Conservation (phyloP, 768 basidiomycete genomes). For the Calocybe indica region DNA sequence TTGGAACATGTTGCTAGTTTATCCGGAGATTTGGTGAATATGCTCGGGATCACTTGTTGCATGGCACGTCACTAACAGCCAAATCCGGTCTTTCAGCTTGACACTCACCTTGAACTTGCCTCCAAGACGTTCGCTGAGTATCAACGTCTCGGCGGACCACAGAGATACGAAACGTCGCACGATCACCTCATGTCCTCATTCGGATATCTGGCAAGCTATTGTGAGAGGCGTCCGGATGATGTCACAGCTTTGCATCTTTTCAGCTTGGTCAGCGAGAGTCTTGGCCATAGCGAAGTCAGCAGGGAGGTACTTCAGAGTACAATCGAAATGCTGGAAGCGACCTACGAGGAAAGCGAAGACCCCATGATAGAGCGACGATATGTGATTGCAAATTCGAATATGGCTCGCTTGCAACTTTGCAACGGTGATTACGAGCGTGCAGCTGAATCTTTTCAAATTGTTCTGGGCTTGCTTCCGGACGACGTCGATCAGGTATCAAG, state of each 20-base stretch:
- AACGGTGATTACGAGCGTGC: constrained; percentile 52
- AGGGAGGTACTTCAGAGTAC: constrained; percentile 51
- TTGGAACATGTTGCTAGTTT: constrained; percentile 70
- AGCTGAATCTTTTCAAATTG: constrained; percentile 65
- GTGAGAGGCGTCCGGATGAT: constrained; percentile 59
- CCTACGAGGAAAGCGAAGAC: constrained; percentile 87
- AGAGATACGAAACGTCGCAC: constrained; percentile 14
- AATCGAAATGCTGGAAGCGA: constrained; percentile 71
- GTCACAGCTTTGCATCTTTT: constrained; percentile 77
- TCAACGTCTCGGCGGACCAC: constrained; percentile 10
- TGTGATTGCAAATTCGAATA: constrained; percentile 73
- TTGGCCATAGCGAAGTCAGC: constrained; percentile 66
- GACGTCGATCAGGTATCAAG: constrained; percentile 28
- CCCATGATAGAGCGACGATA: constrained; percentile 71
- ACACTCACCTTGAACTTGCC: constrained; percentile 77
- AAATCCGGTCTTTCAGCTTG: constrained; percentile 43
- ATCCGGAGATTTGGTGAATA: constrained; percentile 49
- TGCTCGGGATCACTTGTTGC: background rate
- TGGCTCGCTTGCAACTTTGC: constrained; percentile 70
- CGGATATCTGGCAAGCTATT: constrained; percentile 76
- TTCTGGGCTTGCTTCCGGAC: constrained; percentile 60
- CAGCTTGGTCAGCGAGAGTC: constrained; percentile 77
- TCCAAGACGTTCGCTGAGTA: constrained; percentile 42
- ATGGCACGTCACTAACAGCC: background rate
- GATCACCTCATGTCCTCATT: constrained; percentile 69